Base-by-base conservation (phyloP, 2,329 filamentous ascomycete species). In the Neofusicoccum laricinum region DNA sequence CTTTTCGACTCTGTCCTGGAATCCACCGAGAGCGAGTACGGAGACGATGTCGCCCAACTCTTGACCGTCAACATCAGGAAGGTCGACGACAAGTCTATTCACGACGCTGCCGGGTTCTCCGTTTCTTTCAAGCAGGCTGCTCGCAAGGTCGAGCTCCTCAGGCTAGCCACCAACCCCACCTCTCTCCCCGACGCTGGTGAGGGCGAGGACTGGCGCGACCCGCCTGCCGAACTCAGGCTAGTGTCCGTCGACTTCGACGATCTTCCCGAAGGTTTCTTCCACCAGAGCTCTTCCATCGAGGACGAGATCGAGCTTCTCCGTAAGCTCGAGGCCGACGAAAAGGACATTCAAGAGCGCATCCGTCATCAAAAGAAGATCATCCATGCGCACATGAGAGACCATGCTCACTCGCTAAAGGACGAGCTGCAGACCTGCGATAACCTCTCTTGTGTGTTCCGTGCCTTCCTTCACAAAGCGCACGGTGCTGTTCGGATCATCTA, bases 361-460 rank as follows among this genome's bases (percentile, higher is more conserved):
- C 70, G 70, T n/a, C 61, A 71, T 8, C 76, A 78, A 69, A 73
- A 76, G 66, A 69, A 72, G 48, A 59, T 69, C 50, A 76, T 79
- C 66, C 68, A 74, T 12, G 67, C 68, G 21, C 72, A 71, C 19
- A 66, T 76, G 25, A 68, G 70, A 41, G 65, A 76, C 38, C 69
- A 76, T 46, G 67, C 68, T 11, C 67, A 72, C 14, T 68, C 68
- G n/a, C 70, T 81, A 11, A 72, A 72, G 17, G 71, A 79, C 41
- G 75, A 80, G 17, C 67, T 81, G 12, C 69, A 74, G 64, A 70
- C 79, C 51, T 82, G 80, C 67, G 75, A 81, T 65, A 76, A 75
- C 64, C 67, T 82, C 57, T 69, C 74, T 19, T 82, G 80, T 66
- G 72, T 79, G 50, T 66, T 80, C 55, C 76, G 78, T 65, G 74